A percentile compares a stretch with the other conserved stretches of the same genome.
Conservation (phyloP, 2,329 filamentous ascomycete genomes). For the Aspergillus candidus region DNA sequence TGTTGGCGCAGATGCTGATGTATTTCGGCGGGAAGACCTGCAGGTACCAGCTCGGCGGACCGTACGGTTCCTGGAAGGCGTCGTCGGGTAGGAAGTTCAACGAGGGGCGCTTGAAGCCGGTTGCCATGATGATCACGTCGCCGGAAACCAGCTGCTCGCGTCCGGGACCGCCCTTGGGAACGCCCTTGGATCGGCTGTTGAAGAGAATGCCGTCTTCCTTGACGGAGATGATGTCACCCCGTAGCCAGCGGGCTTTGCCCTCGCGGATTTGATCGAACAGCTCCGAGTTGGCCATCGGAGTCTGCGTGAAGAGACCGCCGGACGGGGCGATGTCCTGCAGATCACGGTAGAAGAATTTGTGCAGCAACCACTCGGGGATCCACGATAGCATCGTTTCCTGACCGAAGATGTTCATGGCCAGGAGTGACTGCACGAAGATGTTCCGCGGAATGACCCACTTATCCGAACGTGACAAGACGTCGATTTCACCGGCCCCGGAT, state of each 20-base stretch:
- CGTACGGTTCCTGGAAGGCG: slow-evolving; percentile 66
- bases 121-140: slow-evolving; percentile 77
- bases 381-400: slow-evolving; percentile 69
- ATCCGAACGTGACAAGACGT: slow-evolving; percentile 69
- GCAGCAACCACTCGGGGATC: slow-evolving; percentile 70
- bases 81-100: slow-evolving; percentile 68
- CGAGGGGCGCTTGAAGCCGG: slow-evolving; percentile 69
- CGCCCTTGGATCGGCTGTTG: slow-evolving; percentile 64
- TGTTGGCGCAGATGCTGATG: slow-evolving; percentile 69
- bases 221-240: slow-evolving; percentile 69
- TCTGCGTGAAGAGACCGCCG: slow-evolving; percentile 71
- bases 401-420: slow-evolving; percentile 73
- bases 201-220: slow-evolving; percentile 60
- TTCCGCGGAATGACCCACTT: slow-evolving; percentile 88
- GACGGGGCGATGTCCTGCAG: slow-evolving; percentile 66
- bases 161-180: slow-evolving; percentile 70
- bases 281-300: slow-evolving; percentile 81
- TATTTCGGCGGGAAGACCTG: slow-evolving; percentile 76
- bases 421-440: slow-evolving; percentile 63
- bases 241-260: slow-evolving; percentile 70
- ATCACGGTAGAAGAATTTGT: slow-evolving; percentile 76
- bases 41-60: slow-evolving; percentile 80
- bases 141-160: slow-evolving; percentile 59
- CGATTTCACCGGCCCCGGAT: slow-evolving; percentile 60
- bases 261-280: slow-evolving; percentile 68